These are phyloP conservation scores for Stevia rebaudiana DNA, from an alignment of 140 eudicot genomes.

Conservation along the genomic window DNA sequence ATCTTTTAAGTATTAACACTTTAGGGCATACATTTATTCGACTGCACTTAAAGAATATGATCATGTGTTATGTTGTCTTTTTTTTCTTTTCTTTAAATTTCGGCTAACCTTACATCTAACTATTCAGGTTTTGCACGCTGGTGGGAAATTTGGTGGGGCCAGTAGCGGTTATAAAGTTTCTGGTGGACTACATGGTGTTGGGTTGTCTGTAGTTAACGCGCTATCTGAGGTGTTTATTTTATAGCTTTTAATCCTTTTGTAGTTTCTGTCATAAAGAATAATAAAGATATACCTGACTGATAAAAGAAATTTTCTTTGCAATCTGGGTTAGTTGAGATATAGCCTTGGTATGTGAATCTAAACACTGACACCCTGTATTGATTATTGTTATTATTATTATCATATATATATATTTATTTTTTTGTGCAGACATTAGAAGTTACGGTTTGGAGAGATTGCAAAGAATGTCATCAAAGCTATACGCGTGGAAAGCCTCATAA, in stretches of 20 bases:
- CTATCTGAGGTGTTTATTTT: slow-evolving; percentile 66
- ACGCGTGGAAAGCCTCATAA: slow-evolving; percentile 81
- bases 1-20: not conserved
- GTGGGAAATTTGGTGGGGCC: slow-evolving; percentile 98
- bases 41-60: not conserved
- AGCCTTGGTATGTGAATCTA: not conserved
- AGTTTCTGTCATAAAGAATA: not conserved
- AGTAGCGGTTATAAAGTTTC: slow-evolving; percentile 97
- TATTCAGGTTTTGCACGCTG: slow-evolving; percentile 95
- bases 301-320: not conserved
- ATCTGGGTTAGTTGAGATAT: not conserved
- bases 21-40: not conserved
- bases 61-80: not conserved
- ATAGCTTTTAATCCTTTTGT: slow-evolving; percentile 3
- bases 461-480: slow-evolving; percentile 73
- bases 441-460: slow-evolving; percentile 85
- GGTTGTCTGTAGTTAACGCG: slow-evolving; percentile 95
- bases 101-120: slow-evolving; percentile 8
- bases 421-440: slow-evolving; percentile 65
- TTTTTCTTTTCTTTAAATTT: not conserved
- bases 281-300: not conserved
- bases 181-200: slow-evolving; percentile 98
- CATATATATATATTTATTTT: not conserved
- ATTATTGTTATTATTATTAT: no score
- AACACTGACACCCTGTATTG: not conserved